Evolutionary conservation across 176 grass and related monocot genomes (phyloP).

Genomic region (Triticum aestivum): IWGSC_CS_RefSeq_v2.1 NC_057802.1:600734010-600734509

Average conservation of each 20-base stretch:
- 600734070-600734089: neutral
- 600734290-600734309: constrained; percentile 12
- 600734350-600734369: neutral
- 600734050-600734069: neutral
- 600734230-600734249: constrained; percentile 5
- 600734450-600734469: constrained; percentile 8
- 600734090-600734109: constrained; percentile 3
- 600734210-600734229: neutral
- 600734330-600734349: constrained; percentile 9
- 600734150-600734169: constrained; percentile 9
- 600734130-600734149: constrained; percentile 7
- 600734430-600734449: neutral
- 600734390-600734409: neutral
- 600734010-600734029: neutral
- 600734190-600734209: neutral
- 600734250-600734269: neutral
- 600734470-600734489: neutral
- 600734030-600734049: neutral
- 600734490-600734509: neutral
- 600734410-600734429: neutral
- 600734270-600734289: constrained; percentile 17
- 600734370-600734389: neutral
- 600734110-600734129: constrained; percentile 7
- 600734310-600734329: constrained; percentile 7
- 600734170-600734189: neutral